Conservation (phyloP, 2,329 filamentous ascomycete genomes). For the Sporothrix inflata region DNA sequence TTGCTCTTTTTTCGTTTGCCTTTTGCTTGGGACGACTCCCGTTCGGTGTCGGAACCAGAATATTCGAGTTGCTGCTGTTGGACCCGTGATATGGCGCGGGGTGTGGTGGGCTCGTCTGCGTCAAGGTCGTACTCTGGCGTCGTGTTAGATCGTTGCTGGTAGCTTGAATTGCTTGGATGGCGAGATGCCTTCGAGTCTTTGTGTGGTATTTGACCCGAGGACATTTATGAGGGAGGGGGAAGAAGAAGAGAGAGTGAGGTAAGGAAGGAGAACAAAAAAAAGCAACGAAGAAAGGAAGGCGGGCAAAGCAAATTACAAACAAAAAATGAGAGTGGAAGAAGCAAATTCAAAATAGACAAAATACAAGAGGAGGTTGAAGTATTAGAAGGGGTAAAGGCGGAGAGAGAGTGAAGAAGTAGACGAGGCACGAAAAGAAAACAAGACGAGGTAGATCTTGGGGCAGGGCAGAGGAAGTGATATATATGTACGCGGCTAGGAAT, state of each 20-base stretch:
- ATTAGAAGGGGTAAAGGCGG: background rate
- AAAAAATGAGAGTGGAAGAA: background rate
- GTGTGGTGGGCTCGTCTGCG: conserved; percentile 20
- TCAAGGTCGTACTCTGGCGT: background rate
- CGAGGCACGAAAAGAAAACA: conserved; percentile 16
- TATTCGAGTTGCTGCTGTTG: conserved; percentile 16
- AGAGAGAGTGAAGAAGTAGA: conserved; percentile 7
- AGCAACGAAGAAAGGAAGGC: background rate
- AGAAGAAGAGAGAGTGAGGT: background rate
- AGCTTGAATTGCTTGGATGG: conserved; percentile 10
- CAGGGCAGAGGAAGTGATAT: conserved; percentile 21
- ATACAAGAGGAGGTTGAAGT: background rate
- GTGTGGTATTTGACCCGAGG: conserved; percentile 28
- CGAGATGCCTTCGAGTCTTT: conserved; percentile 24
- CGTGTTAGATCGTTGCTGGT: conserved; percentile 11
- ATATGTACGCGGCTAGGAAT: conserved; percentile 27
- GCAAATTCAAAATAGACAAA: background rate
- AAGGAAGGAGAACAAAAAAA: background rate
- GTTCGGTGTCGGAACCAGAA: conserved; percentile 41
- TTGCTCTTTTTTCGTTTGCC: conserved; percentile 24
- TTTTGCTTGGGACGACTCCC: conserved; percentile 19
- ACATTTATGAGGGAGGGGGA: conserved; percentile 30
- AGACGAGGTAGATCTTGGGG: conserved; percentile 15
- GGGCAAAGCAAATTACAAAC: background rate
- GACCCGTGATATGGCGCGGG: conserved; percentile 4